Base-by-base conservation (phyloP, 768 basidiomycete genomes). In the Termitomyces bulborhizus region DNA sequence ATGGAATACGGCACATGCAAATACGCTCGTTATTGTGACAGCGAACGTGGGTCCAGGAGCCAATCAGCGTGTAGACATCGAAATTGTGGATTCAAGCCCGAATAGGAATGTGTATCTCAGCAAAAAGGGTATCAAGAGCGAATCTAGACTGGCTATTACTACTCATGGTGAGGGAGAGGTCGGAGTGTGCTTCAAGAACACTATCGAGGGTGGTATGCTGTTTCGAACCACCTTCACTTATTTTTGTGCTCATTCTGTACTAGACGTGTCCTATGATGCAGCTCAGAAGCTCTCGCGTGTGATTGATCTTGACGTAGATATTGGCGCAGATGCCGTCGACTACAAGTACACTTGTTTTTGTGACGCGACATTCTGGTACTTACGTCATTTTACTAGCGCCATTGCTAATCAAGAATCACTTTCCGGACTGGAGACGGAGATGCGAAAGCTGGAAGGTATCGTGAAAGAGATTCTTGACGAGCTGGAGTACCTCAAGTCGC, bases 361-460 rank as follows among this genome's bases (percentile, higher is more conserved):
- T 11, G 43, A 15, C 13, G 6, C 37, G 31, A 42, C 47, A 6
- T 47, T 40, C 3, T 27, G 40, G 26, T 13, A 11, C 46, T 59
- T 7, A 56, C n/a, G 27, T 16, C 53, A 41, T 40, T 56, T 59
- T 53, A 37, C 26, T 65, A 97, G 94, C 63, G 97, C 97, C 26
- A 99, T 98, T 68, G 97, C 97, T 9, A 98, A 97, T 73, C 95
- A 98, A 68, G 97, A 99, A 69, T 94, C 92, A 0, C 77, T 98
- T 0, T 97, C 93, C 6, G 90, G 89, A 0, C 82, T 99, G 18
- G 97, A 99, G 72, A 95, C 93, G 0, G 97, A 98, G 70, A 98
- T 98, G 95, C 84, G 94, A 40, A 98, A 98, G 66, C 78, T 99
- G 3, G 97, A 99, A 69, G 95, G 93, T 0, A 70, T 98, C 13